Evolutionary conservation across 208 protist genomes (phyloP).

Genomic region (Acanthamoeba royreba): DNA sequence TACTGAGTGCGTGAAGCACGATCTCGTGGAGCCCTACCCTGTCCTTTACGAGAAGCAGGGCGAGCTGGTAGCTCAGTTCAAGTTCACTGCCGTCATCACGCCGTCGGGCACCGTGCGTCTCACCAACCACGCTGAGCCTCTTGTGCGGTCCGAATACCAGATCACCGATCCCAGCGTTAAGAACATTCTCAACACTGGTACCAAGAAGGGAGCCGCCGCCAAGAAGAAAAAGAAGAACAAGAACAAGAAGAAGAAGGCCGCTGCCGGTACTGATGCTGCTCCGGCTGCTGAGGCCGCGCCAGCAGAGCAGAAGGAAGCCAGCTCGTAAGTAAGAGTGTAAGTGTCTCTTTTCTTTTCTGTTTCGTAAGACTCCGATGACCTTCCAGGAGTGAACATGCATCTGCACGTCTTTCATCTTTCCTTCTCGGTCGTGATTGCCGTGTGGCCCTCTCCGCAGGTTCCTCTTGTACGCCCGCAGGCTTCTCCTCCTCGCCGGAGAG

Average conservation of each 20-base stretch:
- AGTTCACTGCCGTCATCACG: slow-evolving; percentile 75
- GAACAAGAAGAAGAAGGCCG: slow-evolving; percentile 20
- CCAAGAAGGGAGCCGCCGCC: slow-evolving; percentile 10
- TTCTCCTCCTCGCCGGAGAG: background rate
- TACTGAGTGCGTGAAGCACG: slow-evolving; percentile 94
- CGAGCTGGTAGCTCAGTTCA: slow-evolving; percentile 78
- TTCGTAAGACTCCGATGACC: background rate
- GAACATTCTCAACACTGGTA: background rate
- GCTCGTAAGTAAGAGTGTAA: too few relatives aligned
- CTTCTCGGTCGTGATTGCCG: too few relatives aligned
- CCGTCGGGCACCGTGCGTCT: slow-evolving; percentile 52
- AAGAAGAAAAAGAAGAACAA: slow-evolving; percentile 56
- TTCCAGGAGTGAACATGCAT: too few relatives aligned
- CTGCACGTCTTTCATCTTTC: too few relatives aligned
- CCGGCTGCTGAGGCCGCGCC: background rate
- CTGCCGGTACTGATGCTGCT: background rate
- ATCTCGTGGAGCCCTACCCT: slow-evolving; percentile 94
- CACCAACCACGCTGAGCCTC: slow-evolving; percentile 38
- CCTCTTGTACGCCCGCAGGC: too few relatives aligned
- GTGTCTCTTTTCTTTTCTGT: background rate
- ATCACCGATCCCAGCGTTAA: slow-evolving; percentile 51
- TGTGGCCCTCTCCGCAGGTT: too few relatives aligned
- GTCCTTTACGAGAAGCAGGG: slow-evolving; percentile 92
- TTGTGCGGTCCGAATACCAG: slow-evolving; percentile 49
- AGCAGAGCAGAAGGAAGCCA: background rate